These are phyloP conservation scores for Cenchrus purpureus DNA, from an alignment of 176 grass and related monocot genomes.

Conservation along the genomic window DNA sequence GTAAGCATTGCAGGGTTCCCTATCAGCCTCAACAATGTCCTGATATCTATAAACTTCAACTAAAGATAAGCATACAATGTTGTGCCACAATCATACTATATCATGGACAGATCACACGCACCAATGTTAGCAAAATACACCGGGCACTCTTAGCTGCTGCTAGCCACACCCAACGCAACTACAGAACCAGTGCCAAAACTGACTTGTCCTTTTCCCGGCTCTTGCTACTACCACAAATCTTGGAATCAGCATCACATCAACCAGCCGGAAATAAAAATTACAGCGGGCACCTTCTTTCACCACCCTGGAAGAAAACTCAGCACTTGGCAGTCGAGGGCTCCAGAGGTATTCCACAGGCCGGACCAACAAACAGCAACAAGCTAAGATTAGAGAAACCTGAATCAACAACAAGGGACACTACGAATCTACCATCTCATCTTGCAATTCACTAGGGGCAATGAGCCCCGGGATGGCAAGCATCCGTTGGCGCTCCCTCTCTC, in stretches of 20 bases:
- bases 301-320: constrained; percentile 54
- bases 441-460: constrained; percentile 96
- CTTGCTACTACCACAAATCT: constrained; percentile 49
- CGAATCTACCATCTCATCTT: constrained; percentile 98
- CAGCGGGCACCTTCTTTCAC: constrained; percentile 63
- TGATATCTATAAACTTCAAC: constrained; percentile 45
- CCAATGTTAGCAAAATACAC: constrained; percentile 60
- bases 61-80: constrained; percentile 48
- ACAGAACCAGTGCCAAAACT: constrained; percentile 61
- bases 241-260: constrained; percentile 43
- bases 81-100: constrained; percentile 36
- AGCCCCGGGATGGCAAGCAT: constrained; percentile 97
- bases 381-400: constrained; percentile 49
- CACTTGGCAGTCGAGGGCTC: constrained; percentile 45
- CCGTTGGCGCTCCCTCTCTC: constrained; percentile 90
- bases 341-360: constrained; percentile 43
- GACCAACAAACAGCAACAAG: constrained; percentile 35
- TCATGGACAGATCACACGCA: constrained; percentile 42
- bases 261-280: constrained; percentile 55
- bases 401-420: constrained; percentile 47
- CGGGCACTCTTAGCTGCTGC: constrained; percentile 58
- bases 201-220: constrained; percentile 40
- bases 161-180: constrained; percentile 43
- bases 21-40: constrained; percentile 35
- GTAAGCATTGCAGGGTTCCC: constrained; percentile 23